A percentile compares a stretch with the other conserved stretches of the same genome.
Conservation (phyloP, 768 basidiomycete genomes). For the Lactarius pseudohatsudake region DNA sequence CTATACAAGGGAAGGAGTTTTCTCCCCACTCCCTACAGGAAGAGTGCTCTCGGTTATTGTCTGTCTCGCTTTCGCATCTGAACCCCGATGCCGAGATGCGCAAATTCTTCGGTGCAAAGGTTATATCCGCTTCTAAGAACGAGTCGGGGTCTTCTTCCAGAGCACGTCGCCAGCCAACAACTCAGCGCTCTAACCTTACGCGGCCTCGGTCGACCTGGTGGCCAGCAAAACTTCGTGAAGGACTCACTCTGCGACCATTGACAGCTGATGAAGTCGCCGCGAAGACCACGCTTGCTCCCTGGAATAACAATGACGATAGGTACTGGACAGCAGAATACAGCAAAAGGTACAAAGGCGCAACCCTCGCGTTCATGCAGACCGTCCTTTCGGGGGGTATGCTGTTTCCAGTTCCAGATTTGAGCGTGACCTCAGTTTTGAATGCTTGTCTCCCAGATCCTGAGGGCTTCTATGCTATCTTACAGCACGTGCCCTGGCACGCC, state of each 20-base stretch:
- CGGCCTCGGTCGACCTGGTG: constrained; percentile 78
- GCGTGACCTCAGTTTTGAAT: not conserved
- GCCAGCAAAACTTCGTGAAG: constrained; percentile 65
- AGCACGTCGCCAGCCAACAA: constrained; percentile 42
- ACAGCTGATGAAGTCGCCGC: constrained; percentile 51
- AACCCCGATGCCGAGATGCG: constrained; percentile 90
- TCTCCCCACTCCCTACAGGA: constrained; percentile 35
- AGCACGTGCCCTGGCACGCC: constrained; percentile 83
- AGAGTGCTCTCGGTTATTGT: constrained; percentile 55
- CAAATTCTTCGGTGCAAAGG: constrained; percentile 91
- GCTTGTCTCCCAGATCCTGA: constrained; percentile 58
- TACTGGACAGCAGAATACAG: constrained; percentile 92
- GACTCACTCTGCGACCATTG: constrained; percentile 63
- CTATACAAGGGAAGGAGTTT: constrained; percentile 26
- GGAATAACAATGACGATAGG: constrained; percentile 57
- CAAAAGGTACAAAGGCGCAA: constrained; percentile 78
- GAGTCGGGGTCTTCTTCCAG: constrained; percentile 38
- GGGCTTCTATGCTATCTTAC: constrained; percentile 72
- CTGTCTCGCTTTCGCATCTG: constrained; percentile 78
- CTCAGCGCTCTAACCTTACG: constrained; percentile 68
- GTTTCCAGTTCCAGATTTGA: not conserved
- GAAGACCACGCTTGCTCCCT: constrained; percentile 42
- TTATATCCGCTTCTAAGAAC: constrained; percentile 64
- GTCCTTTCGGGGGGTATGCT: constrained; percentile 78
- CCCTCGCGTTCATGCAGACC: constrained; percentile 75